A percentile compares a stretch with the other conserved stretches of the same genome.
These are phyloP conservation scores for Prinsepia uniflora DNA, from an alignment of 306 rosid genomes.

Conservation along the genomic window DNA sequence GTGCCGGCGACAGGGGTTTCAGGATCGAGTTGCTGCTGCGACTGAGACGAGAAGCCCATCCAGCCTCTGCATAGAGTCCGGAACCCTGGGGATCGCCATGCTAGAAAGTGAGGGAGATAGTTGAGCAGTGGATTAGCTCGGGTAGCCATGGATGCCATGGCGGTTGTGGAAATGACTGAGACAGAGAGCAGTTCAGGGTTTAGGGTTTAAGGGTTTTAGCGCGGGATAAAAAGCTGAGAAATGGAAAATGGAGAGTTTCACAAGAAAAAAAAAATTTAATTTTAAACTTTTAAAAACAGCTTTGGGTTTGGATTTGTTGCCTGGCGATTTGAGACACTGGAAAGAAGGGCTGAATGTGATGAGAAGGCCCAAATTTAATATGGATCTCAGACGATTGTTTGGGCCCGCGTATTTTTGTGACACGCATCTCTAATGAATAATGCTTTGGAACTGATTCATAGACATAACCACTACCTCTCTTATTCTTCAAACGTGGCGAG, in stretches of 20 bases:
- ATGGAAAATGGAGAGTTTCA: neutral
- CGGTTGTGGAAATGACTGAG: neutral
- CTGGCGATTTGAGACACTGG: too few relatives aligned
- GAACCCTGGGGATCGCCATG: conserved; percentile 43
- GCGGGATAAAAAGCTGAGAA: neutral
- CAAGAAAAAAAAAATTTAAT: neutral
- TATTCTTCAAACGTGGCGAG: too few relatives aligned
- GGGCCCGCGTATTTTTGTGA: neutral
- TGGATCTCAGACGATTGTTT: neutral
- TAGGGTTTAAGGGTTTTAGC: conserved; percentile 44
- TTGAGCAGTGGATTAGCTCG: conserved; percentile 49
- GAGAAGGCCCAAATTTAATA: neutral
- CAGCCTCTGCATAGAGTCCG: conserved; percentile 62
- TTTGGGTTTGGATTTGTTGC: neutral
- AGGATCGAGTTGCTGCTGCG: conserved; percentile 33
- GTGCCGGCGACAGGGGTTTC: conserved; percentile 35
- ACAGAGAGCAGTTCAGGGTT: conserved; percentile 18
- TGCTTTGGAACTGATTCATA: too few relatives aligned
- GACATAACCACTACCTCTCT: too few relatives aligned
- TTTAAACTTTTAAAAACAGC: neutral
- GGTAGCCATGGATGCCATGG: conserved; percentile 44
- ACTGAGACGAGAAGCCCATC: conserved; percentile 48
- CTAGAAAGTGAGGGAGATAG: conserved; percentile 45
- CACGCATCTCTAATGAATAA: too few relatives aligned
- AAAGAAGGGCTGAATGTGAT: neutral